Evolutionary conservation across 75 land plant species (phyloP).

Genomic region (Larix kaempferi): DNA sequence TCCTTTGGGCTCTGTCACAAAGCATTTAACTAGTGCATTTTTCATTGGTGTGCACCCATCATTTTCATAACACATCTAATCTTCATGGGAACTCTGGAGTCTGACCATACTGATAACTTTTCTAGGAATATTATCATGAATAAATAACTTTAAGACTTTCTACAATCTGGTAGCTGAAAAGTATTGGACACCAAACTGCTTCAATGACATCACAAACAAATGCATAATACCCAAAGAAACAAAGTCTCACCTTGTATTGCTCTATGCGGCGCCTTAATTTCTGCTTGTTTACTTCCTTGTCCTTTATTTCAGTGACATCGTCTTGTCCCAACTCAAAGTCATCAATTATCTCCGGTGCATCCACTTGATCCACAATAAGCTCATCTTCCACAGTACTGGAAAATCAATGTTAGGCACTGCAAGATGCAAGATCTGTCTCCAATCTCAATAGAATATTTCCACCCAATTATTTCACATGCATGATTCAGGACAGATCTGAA

Average conservation of each 20-base stretch:
- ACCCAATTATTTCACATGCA: constrained; percentile 1
- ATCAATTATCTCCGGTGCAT: constrained; percentile 85
- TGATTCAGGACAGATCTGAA: neutral
- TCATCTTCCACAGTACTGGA: constrained; percentile 96
- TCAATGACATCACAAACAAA: neutral
- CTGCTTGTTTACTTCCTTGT: constrained; percentile 81
- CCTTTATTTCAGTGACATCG: constrained; percentile 82
- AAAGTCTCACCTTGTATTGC: constrained; percentile 69
- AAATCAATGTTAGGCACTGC: constrained; percentile 19
- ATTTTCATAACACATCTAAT: neutral
- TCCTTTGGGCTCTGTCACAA: neutral
- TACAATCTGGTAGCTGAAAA: neutral
- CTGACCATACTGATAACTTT: neutral
- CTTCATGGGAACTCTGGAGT: neutral
- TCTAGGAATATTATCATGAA: neutral
- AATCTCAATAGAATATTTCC: constrained; percentile 5
- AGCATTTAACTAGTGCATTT: neutral
- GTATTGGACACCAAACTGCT: neutral
- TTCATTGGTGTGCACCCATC: neutral
- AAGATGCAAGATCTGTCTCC: neutral
- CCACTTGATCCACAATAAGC: constrained; percentile 80
- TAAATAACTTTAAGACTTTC: neutral
- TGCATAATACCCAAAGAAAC: constrained; percentile 8
- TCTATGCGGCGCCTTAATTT: constrained; percentile 72
- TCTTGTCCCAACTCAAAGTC: constrained; percentile 95